phyloP scores from a whole-genome alignment of 163 green algal genomes.

The Smithsoniella earleae region DNA sequence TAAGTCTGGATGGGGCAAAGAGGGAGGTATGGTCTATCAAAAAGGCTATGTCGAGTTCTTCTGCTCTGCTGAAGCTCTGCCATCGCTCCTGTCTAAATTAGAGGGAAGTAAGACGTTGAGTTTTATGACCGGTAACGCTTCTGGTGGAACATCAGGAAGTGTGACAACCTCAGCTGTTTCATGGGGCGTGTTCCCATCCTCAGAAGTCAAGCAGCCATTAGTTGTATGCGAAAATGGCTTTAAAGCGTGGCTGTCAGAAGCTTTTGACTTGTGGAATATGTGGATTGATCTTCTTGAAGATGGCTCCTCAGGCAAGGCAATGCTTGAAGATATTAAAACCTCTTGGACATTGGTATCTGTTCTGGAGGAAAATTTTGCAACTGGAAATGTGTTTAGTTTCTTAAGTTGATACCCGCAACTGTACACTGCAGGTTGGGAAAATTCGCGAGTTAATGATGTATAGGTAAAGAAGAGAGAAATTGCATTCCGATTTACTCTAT shows the following conservation, averaged over 20 bases:
- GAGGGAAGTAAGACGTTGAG: constrained; percentile 42
- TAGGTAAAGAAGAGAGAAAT: too few species aligned
- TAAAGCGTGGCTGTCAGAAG: constrained; percentile 71
- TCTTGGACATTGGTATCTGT: constrained; percentile 62
- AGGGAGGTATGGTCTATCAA: constrained; percentile 71
- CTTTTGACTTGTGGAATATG: constrained; percentile 66
- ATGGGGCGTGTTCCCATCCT: constrained; percentile 79
- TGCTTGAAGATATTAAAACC: constrained; percentile 55
- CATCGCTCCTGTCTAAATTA: constrained; percentile 42
- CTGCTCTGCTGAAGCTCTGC: constrained; percentile 47
- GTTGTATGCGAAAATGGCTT: constrained; percentile 67
- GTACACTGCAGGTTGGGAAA: too few species aligned
- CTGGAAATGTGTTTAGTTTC: constrained; percentile 53
- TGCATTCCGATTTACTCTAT: too few species aligned
- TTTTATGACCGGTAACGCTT: constrained; percentile 60
- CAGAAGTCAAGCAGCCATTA: constrained; percentile 73
- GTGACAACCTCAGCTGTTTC: constrained; percentile 63
- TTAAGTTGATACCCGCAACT: too few species aligned
- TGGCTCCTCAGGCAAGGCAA: constrained; percentile 40
- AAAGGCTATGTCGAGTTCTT: constrained; percentile 86
- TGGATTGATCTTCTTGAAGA: constrained; percentile 66
- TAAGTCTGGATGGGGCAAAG: constrained; percentile 53
- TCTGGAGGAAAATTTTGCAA: constrained; percentile 74
- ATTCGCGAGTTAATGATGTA: too few species aligned
- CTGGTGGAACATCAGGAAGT: constrained; percentile 27